Evolutionary conservation across 2,329 filamentous ascomycete species (phyloP).

Genomic region (Fusarium burgessii): DNA sequence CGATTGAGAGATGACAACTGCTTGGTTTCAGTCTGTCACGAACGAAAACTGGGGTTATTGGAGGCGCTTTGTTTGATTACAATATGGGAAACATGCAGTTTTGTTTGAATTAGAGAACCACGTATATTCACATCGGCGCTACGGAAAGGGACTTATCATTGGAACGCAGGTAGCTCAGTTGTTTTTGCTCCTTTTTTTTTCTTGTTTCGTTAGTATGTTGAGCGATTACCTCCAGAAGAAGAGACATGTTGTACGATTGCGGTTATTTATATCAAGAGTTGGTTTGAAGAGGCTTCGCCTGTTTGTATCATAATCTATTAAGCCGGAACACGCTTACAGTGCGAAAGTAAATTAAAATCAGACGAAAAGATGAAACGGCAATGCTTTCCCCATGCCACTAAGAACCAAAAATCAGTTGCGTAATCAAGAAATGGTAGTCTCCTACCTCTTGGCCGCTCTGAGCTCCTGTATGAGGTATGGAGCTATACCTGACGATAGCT

Average conservation of each 20-base stretch:
- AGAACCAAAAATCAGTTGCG: background rate
- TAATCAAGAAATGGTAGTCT: background rate
- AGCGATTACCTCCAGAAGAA: slow-evolving; percentile 15
- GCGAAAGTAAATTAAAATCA: slow-evolving; percentile 16
- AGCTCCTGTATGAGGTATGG: background rate
- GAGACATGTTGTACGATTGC: slow-evolving; percentile 39
- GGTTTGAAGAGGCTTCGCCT: slow-evolving; percentile 1
- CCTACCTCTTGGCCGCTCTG: background rate
- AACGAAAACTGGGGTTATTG: slow-evolving; percentile 23
- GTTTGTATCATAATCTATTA: slow-evolving; percentile 35
- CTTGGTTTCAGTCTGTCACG: slow-evolving; percentile 39
- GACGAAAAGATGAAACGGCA: slow-evolving; percentile 8
- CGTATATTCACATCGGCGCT: slow-evolving; percentile 38
- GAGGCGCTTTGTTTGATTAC: slow-evolving; percentile 32
- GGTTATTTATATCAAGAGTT: slow-evolving; percentile 8
- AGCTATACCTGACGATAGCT: background rate
- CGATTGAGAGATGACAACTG: slow-evolving; percentile 34
- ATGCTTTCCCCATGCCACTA: background rate
- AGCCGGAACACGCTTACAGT: slow-evolving; percentile 1
- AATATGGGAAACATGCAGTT: slow-evolving; percentile 18
- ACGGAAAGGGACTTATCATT: slow-evolving; percentile 13
- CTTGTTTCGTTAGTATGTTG: slow-evolving; percentile 12
- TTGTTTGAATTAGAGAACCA: slow-evolving; percentile 42
- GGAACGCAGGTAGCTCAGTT: slow-evolving; percentile 20
- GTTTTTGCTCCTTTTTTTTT: slow-evolving; percentile 7